Evolutionary conservation across 345 rosid genomes (phyloP), one percentile per base, ranked within the genome.

Genomic region (Eucalyptus rudis): DNA sequence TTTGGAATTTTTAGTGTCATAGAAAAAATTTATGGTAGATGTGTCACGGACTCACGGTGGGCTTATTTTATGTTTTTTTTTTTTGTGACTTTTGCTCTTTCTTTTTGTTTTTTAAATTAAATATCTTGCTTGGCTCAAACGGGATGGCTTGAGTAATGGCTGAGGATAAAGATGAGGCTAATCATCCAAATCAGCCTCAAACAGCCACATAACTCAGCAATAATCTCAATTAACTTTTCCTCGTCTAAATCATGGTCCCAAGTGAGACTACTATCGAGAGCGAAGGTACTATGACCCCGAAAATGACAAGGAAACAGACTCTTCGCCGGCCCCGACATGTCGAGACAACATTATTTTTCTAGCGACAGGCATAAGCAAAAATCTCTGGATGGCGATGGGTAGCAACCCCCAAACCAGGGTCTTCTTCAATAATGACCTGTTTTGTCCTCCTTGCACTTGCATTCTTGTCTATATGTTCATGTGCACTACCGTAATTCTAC

Each of bases 1-100:
- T 24, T 56, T 56, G 29, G 6, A 25, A 22, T 4, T 56, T 10
- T 56, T 56, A 22, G 3, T 56, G 62, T 9, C 3, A 24, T 25
- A 2, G 25, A 56, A 24, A 22, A 52, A 52, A 19, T 0, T 24
- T 56, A 22, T 56, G 29, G 0, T 56, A 24, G 3, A 24, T 56
- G 13, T 25, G 29, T 22, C 12, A 56, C 51, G 51, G 51, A 49
- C 51, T 49, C 51, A 5, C 0, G 20, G 6, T 56, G 1, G 3
- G 29, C 13, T 4, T 56, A 56, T 24, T 56, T 56, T 56, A 5
- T 22, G 13, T 4, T 56, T 22, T 56, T 56, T n/a, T 54, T 54
- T 56, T 56, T 24, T 24, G 29, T 22, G 62, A 13, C 13, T 56
- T 56, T 56, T 56, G 13, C 62, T 10, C 13, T 56, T 56, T 54